Evolutionary conservation across 225 moss, liverwort and hornwort genomes (phyloP), one percentile per base, ranked within the genome.

Genomic region (Polytrichum formosum): DNA sequence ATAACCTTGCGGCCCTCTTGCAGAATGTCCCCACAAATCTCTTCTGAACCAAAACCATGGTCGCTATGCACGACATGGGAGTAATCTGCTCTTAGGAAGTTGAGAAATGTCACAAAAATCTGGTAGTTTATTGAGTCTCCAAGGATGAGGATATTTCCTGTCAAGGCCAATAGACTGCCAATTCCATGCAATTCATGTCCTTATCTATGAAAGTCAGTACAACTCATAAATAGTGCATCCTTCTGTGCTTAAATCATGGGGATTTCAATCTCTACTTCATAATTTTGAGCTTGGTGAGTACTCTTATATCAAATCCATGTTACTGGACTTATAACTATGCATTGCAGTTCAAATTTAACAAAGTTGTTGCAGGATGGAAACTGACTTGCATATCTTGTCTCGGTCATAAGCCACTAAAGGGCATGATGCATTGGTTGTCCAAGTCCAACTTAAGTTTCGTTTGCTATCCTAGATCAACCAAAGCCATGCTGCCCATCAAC

Each of bases 81-180:
- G 58, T 70, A 60, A 31, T 68, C 61, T 46, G 29, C 58, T 61
- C 53, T 31, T 6, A 68, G 20, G 59, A 67, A 74, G 22, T 74
- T 68, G 60, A 74, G 60, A 25, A 61, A 67, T 37, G 68, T 68
- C 19, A 59, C 60, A 37, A 67, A 74, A 22, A 61, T 61, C 33
- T 74, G 67, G 35, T 68, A 62, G 10, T 17, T 74, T 29, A 74
- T 74, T 4, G 74, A 74, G 56, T 61, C 74, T 28, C 74, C 74
- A 13, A 60, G 21, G 18, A 74, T 66, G 7, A 74, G 53, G 13
- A 67, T 55, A 55, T 74, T 67, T 27, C 74, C 35, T 56, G 18
- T 29, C 7, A 22, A 70, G 20, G 28, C 58, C 7, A 74, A 55
- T n/a, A 21, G 59, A 58, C 23, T 20, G 23, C 20, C n/a, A 58